phyloP scores from a whole-genome alignment of 2,329 filamentous ascomycete species.

The Xylaria sp. region DNA sequence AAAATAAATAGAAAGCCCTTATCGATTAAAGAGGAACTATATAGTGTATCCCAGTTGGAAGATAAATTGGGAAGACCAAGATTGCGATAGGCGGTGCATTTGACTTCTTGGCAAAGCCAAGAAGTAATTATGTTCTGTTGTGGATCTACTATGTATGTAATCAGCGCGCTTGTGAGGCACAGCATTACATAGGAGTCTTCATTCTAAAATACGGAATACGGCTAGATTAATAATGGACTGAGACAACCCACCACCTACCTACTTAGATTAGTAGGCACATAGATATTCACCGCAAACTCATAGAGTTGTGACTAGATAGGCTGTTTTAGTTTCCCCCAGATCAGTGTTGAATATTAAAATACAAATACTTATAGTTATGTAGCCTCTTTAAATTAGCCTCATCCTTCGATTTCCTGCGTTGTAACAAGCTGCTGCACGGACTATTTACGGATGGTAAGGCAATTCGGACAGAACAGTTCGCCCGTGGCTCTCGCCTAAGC shows the following conservation, averaged over 20 bases:
- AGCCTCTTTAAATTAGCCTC: background rate
- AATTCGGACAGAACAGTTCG: background rate
- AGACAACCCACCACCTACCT: background rate
- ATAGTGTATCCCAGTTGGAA: background rate
- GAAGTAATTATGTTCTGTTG: background rate
- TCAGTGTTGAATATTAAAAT: background rate
- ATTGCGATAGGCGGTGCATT: too few species aligned
- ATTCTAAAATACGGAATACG: constrained; percentile 1
- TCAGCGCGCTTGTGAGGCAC: background rate
- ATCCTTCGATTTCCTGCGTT: background rate
- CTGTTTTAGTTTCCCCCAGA: too few species aligned
- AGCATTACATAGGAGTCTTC: background rate
- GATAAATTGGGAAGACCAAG: background rate
- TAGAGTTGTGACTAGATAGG: too few species aligned
- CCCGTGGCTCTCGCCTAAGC: background rate
- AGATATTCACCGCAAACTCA: too few species aligned
- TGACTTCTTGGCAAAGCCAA: background rate
- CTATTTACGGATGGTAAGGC: too few species aligned
- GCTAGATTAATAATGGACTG: background rate
- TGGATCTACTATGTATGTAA: background rate
- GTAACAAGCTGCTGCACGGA: background rate
- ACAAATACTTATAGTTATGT: background rate
- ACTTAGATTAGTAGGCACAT: too few species aligned
- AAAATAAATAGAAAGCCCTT: background rate
- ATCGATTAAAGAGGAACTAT: background rate